phyloP scores from a whole-genome alignment of 129 eudicot genomes.

The Helianthus annuus region HanXRQr2.0-SUNRISE NC_035443.2:86977777-86978276 shows the following conservation, averaged over 20 bases:
- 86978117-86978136: too few relatives aligned
- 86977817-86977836: constrained; percentile 58
- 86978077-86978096: too few relatives aligned
- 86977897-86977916: constrained; percentile 6
- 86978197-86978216: too few relatives aligned
- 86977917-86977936: constrained; percentile 46
- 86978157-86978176: too few relatives aligned
- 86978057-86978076: too few relatives aligned
- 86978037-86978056: background rate
- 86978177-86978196: too few relatives aligned
- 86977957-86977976: constrained; percentile 51
- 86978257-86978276: too few relatives aligned
- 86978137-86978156: too few relatives aligned
- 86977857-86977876: constrained; percentile 36
- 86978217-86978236: too few relatives aligned
- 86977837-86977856: constrained; percentile 34
- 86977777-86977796: constrained; percentile 62
- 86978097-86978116: too few relatives aligned
- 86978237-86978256: too few relatives aligned
- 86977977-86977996: constrained; percentile 42
- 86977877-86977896: constrained; percentile 13
- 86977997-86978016: constrained; percentile 49
- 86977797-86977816: constrained; percentile 73
- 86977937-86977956: too few relatives aligned
- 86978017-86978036: constrained; percentile 72